A percentile compares a stretch with the other conserved stretches of the same genome.
phyloP scores from a whole-genome alignment of 441 rosid species.

The Manihot esculenta region DNA sequence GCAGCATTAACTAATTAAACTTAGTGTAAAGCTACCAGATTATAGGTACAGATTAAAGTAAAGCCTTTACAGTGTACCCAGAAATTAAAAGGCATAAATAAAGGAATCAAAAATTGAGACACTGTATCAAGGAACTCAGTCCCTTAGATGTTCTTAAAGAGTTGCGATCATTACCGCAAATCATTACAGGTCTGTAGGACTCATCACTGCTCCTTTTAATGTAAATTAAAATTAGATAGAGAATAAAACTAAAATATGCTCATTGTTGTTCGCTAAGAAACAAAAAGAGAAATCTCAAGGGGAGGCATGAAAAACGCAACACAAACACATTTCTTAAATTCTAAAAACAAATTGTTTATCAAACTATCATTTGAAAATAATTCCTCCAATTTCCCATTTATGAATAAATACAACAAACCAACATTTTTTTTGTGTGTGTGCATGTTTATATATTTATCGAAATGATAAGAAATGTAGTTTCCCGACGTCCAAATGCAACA shows the following conservation, averaged over 20 bases:
- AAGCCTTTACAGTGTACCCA: not conserved
- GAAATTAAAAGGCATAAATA: not conserved
- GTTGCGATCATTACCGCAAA: slow-evolving; percentile 63
- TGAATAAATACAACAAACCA: no score
- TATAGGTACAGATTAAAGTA: no score
- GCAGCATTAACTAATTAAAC: slow-evolving; percentile 3
- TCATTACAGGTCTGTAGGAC: slow-evolving; percentile 80
- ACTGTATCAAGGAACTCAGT: slow-evolving; percentile 42
- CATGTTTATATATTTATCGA: not conserved
- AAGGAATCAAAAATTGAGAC: not conserved
- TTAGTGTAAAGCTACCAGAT: not conserved
- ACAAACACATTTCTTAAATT: no score
- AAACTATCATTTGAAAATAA: not conserved
- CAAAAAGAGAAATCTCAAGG: not conserved
- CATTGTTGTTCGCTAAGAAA: no score
- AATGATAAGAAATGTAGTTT: slow-evolving; percentile 4
- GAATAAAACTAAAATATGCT: not conserved
- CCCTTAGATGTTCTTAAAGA: slow-evolving; percentile 75
- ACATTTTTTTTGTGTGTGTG: no score
- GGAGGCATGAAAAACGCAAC: not conserved
- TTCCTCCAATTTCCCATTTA: not conserved
- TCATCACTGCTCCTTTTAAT: slow-evolving; percentile 47
- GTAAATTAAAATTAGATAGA: not conserved
- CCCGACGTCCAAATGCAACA: slow-evolving; percentile 23
- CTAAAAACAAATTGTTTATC: not conserved